Conservation (phyloP, 768 basidiomycete genomes). For the Antrodiella citrinella region DNA sequence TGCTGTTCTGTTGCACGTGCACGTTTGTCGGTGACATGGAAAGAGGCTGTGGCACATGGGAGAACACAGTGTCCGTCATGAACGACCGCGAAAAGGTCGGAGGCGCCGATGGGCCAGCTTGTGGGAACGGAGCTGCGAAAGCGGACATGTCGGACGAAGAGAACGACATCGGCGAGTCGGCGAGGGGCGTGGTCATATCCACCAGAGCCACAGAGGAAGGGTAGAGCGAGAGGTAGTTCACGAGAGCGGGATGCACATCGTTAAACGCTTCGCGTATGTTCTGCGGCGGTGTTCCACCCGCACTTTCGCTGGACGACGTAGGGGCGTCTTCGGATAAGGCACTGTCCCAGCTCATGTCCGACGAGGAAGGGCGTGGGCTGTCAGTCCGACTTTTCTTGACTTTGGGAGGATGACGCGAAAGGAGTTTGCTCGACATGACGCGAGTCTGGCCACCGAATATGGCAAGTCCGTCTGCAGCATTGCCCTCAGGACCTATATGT, state of each 20-base stretch:
- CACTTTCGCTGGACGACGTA: conserved; percentile 12
- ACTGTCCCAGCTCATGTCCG: not conserved
- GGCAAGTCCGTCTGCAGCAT: conserved; percentile 52
- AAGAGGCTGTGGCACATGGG: too few species aligned
- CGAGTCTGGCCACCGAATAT: conserved; percentile 65
- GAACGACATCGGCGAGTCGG: too few species aligned
- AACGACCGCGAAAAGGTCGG: too few species aligned
- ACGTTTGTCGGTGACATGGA: not conserved
- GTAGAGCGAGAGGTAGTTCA: conserved; percentile 45
- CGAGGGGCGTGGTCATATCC: conserved; percentile 7
- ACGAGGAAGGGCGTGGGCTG: not conserved
- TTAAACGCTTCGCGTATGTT: conserved; percentile 19
- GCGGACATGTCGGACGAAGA: not conserved
- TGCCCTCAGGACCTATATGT: conserved; percentile 30
- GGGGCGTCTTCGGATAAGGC: too few species aligned
- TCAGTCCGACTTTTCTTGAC: too few species aligned
- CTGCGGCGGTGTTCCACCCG: conserved; percentile 13
- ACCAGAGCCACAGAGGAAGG: conserved; percentile 26
- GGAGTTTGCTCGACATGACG: conserved; percentile 52
- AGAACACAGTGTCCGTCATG: too few species aligned
- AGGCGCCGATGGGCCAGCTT: not conserved
- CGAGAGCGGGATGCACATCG: conserved; percentile 58
- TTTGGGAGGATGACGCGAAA: conserved; percentile 30
- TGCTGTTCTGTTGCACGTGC: conserved; percentile 7
- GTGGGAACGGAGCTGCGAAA: not conserved